Evolutionary conservation across 2,329 filamentous ascomycete genomes (phyloP).

Genomic region (Escovopsis sp.): DNA sequence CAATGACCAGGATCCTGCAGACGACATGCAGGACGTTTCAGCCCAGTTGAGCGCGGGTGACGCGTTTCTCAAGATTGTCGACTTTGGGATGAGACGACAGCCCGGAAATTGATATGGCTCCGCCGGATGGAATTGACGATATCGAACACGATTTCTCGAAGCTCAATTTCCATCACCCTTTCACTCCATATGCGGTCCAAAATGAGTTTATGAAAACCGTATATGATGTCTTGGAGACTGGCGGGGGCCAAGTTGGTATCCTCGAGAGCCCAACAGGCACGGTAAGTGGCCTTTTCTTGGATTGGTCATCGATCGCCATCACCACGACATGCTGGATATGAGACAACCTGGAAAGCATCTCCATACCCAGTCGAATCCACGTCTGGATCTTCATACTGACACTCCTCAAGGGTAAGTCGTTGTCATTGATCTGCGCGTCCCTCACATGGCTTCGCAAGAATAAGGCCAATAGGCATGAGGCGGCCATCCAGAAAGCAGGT

Average conservation of each 20-base stretch:
- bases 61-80: neutral
- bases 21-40: neutral
- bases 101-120: constrained; percentile 3
- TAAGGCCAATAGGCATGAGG: constrained; percentile 48
- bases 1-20: constrained; percentile 6
- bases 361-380: too few relatives aligned
- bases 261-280: constrained; percentile 89
- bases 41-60: neutral
- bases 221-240: constrained; percentile 59
- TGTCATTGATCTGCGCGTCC: constrained; percentile 80
- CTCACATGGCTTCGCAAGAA: constrained; percentile 83
- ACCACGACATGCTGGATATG: too few relatives aligned
- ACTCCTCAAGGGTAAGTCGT: constrained; percentile 59
- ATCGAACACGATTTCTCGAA: constrained; percentile 13
- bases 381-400: neutral
- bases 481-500: constrained; percentile 29
- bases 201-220: constrained; percentile 74
- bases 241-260: constrained; percentile 65
- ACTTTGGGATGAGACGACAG: neutral
- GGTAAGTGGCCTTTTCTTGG: constrained; percentile 19
- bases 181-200: constrained; percentile 76
- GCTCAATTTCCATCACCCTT: constrained; percentile 71
- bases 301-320: too few relatives aligned
- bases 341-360: too few relatives aligned
- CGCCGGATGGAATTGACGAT: constrained; percentile 6